Conservation (phyloP, 2,329 filamentous ascomycete genomes). For the Gnomoniopsis sp. region DNA sequence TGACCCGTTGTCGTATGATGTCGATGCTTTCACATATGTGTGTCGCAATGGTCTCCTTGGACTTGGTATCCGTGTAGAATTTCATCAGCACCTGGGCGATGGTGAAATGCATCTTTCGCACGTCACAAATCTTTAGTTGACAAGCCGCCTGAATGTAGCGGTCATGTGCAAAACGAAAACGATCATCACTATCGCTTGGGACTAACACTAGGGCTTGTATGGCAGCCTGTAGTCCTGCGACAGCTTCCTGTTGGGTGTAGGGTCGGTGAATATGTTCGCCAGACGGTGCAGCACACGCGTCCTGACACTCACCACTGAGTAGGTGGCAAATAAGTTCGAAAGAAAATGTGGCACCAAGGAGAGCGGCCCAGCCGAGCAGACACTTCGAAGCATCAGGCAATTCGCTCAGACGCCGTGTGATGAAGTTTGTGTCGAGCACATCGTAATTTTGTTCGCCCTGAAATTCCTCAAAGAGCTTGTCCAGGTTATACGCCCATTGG, state of each 20-base stretch:
- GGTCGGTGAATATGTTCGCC: constrained; percentile 36
- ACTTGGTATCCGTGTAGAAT: constrained; percentile 56
- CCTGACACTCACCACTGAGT: constrained; percentile 70
- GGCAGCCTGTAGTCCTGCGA: constrained; percentile 77
- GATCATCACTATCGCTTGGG: constrained; percentile 78
- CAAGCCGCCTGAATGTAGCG: constrained; percentile 75
- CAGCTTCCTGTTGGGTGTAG: constrained; percentile 64
- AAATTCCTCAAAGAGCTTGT: constrained; percentile 83
- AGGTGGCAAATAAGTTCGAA: constrained; percentile 77
- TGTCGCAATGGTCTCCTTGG: constrained; percentile 69
- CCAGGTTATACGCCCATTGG: constrained; percentile 80
- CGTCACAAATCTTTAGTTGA: constrained; percentile 65
- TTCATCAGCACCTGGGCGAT: constrained; percentile 79
- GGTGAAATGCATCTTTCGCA: constrained; percentile 83
- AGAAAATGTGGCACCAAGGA: constrained; percentile 79
- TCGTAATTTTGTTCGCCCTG: constrained; percentile 74
- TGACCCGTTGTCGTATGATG: constrained; percentile 66
- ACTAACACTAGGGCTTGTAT: constrained; percentile 79
- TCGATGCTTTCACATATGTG: constrained; percentile 78
- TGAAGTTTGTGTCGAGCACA: constrained; percentile 77
- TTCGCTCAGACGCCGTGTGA: constrained; percentile 73
- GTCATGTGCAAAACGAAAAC: constrained; percentile 86
- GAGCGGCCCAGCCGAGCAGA: constrained; percentile 80
- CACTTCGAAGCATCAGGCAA: constrained; percentile 70
- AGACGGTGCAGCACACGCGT: constrained; percentile 30